Conservation (phyloP, 768 basidiomycete genomes). For the Bullera alba region DNA sequence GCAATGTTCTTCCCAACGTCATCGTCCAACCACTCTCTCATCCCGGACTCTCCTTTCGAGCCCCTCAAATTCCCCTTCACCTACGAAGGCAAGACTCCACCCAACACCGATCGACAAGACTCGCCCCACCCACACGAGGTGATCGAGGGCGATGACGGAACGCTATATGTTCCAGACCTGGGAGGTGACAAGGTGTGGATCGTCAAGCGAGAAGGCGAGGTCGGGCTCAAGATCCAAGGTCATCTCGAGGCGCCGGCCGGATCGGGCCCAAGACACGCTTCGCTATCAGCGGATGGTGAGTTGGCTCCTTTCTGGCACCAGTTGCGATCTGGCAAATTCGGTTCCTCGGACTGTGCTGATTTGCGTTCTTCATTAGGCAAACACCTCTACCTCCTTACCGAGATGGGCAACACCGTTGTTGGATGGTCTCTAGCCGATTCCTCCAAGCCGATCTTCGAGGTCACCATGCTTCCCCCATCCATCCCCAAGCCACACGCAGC, state of each 20-base stretch:
- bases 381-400: constrained; percentile 42
- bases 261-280: constrained; percentile 32
- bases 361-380: constrained; percentile 23
- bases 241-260: constrained; percentile 50
- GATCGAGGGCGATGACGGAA: constrained; percentile 50
- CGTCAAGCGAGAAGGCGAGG: constrained; percentile 50
- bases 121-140: constrained; percentile 73
- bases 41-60: constrained; percentile 18
- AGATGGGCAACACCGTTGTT: constrained; percentile 31
- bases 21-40: constrained; percentile 23
- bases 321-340: background rate
- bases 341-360: background rate
- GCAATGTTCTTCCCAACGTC: constrained; percentile 57
- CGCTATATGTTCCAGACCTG: constrained; percentile 65
- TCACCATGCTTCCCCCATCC: constrained; percentile 30
- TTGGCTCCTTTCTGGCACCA: background rate
- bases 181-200: constrained; percentile 63
- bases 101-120: constrained; percentile 62
- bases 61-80: constrained; percentile 44
- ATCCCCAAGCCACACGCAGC: constrained; percentile 19
- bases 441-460: constrained; percentile 22
- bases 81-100: constrained; percentile 51
- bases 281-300: constrained; percentile 27
- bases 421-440: constrained; percentile 31
- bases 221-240: constrained; percentile 53